Evolutionary conservation across 148 eudicot genomes (phyloP), one percentile per base, ranked within the genome.

Genomic region (Hydrangea macrophylla): DNA sequence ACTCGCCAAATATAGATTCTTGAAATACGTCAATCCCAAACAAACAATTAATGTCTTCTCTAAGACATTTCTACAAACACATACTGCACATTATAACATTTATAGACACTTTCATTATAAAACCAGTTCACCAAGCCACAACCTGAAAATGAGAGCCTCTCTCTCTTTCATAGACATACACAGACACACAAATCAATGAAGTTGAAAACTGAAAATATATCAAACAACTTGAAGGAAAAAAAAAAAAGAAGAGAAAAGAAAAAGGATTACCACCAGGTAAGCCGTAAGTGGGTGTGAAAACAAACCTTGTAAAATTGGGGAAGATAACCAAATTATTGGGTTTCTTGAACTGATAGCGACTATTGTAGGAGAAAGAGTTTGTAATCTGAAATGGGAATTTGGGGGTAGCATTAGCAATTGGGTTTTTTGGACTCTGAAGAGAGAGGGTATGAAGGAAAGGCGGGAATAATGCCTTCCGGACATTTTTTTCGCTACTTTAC

Each of bases 31-130:
- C 51, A 45, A 20, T 1, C 51, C 18, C 53, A 22, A 35, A 39
- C 7, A 12, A 30, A 9, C 31, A 0, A 26, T 37, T 44, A 65
- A 51, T 50, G 15, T 26, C 40, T 27, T 78, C 40, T 61, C 5
- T 60, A 66, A 55, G 81, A 76, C 75, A 66, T 84, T 86, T 77
- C 5, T 18, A 71, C 95, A 73, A 89, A 86, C 89, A 86, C 35
- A 2, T 82, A 30, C 70, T 33, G 15, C 72, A 72, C 81, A 76
- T 51, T 13, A 13, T 25, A 10, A 12, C 9, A 9, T 3, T 50
- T n/a, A 9, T 9, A 7, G 15, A n/a, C 25, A 44, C 18, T 23
- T 3, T n/a, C 6, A 53, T 15, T 25, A 24, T 33, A n/a, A n/a
- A 57, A 12, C 23, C 18, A 35, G 2, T 11, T 20, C 8, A 57